Conservation (phyloP, 331 rosid species). For the Rhamnella rubrinervis region DNA sequence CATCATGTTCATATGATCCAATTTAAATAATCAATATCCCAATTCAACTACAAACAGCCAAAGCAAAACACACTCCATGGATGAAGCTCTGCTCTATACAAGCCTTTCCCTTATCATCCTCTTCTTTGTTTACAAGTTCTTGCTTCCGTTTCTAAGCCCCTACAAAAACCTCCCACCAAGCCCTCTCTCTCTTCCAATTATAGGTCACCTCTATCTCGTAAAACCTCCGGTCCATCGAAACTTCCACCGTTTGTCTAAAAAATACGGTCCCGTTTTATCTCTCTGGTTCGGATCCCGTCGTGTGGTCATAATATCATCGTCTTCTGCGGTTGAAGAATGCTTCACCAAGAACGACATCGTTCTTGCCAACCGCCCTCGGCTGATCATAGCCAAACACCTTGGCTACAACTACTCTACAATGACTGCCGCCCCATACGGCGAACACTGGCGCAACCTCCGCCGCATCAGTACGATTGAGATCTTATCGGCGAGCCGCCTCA, state of each 20-base stretch:
- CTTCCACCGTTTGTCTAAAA: conserved; percentile 32
- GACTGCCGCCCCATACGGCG: conserved; percentile 25
- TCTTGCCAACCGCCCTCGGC: conserved; percentile 42
- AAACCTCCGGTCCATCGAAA: conserved; percentile 36
- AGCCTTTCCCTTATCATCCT: conserved; percentile 12
- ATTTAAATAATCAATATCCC: too few relatives aligned
- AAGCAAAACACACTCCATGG: conserved; percentile 18
- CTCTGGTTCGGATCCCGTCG: conserved; percentile 41
- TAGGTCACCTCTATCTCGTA: conserved; percentile 53
- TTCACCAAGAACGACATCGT: conserved; percentile 57
- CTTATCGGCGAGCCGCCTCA: conserved; percentile 44
- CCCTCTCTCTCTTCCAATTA: conserved; percentile 47
- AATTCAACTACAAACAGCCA: too few relatives aligned
- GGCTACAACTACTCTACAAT: conserved; percentile 37
- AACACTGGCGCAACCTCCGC: conserved; percentile 62
- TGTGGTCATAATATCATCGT: conserved; percentile 40
- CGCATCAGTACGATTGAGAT: conserved; percentile 51
- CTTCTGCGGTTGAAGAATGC: conserved; percentile 46
- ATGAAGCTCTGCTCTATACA: neutral
- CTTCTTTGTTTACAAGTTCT: conserved; percentile 19
- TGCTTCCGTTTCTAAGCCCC: conserved; percentile 4
- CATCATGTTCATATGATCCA: too few relatives aligned
- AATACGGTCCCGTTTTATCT: conserved; percentile 42
- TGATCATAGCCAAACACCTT: conserved; percentile 28
- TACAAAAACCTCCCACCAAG: conserved; percentile 39